phyloP scores from a whole-genome alignment of 345 rosid genomes.

The Angophora floribunda region DNA sequence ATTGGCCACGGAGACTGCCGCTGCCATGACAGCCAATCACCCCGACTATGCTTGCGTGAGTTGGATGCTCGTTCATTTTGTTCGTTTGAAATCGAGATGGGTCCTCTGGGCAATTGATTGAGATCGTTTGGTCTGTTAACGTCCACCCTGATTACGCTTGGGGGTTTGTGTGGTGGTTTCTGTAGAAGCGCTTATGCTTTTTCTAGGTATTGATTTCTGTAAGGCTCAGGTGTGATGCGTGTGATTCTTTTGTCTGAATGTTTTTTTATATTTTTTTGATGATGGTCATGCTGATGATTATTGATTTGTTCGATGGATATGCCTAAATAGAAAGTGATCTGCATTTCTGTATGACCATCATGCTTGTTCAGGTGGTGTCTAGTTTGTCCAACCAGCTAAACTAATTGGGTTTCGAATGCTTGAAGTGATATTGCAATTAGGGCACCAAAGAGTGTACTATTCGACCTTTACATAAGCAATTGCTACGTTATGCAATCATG shows the following conservation, averaged over 20 bases:
- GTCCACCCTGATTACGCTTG: neutral
- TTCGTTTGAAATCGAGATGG: neutral
- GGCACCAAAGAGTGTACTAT: neutral
- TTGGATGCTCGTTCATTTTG: neutral
- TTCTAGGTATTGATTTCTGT: neutral
- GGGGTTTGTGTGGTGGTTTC: neutral
- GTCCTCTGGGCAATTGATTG: neutral
- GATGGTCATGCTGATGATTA: neutral
- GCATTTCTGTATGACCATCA: neutral
- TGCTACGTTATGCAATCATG: neutral
- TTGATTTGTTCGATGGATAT: neutral
- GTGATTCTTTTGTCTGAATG: neutral
- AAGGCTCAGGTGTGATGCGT: neutral
- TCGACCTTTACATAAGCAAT: neutral
- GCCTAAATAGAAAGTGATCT: neutral
- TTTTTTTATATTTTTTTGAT: neutral
- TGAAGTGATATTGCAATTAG: neutral
- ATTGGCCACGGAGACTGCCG: conserved; percentile 95
- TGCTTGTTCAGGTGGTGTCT: neutral
- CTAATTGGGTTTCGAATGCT: neutral
- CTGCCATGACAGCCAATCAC: conserved; percentile 90
- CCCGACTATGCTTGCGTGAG: conserved; percentile 96
- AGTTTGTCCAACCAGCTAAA: neutral
- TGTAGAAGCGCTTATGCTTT: neutral
- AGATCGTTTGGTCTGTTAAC: neutral